phyloP scores from a whole-genome alignment of 2,329 filamentous ascomycete genomes.

The Stemphylium vesicarium region DNA sequence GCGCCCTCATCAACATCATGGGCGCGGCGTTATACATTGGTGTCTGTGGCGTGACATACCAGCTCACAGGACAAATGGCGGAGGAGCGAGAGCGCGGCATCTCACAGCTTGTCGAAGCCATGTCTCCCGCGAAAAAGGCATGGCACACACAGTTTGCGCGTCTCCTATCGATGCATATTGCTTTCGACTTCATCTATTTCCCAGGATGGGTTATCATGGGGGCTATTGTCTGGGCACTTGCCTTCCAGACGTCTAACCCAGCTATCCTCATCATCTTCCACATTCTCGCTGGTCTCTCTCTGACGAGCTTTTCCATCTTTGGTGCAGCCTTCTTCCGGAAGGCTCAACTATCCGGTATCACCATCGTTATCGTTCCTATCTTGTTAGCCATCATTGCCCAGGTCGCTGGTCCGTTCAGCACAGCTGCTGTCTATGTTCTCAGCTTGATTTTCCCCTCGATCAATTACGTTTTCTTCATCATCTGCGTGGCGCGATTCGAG shows the following conservation, averaged over 20 bases:
- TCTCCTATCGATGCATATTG: constrained; percentile 78
- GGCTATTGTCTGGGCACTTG: constrained; percentile 69
- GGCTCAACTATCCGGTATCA: constrained; percentile 86
- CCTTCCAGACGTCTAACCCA: constrained; percentile 53
- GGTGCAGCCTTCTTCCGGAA: constrained; percentile 85
- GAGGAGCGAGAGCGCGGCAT: constrained; percentile 86
- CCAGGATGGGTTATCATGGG: constrained; percentile 84
- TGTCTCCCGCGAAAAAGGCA: constrained; percentile 77
- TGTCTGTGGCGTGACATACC: constrained; percentile 82
- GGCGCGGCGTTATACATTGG: constrained; percentile 80
- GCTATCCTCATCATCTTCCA: constrained; percentile 65
- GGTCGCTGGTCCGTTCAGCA: constrained; percentile 67
- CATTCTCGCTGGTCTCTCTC: constrained; percentile 74
- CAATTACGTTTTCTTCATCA: constrained; percentile 84
- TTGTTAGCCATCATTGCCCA: constrained; percentile 84
- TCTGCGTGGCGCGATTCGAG: constrained; percentile 79
- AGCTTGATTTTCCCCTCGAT: constrained; percentile 84
- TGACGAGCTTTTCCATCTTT: constrained; percentile 81
- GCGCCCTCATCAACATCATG: constrained; percentile 75
- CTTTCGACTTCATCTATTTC: constrained; percentile 79
- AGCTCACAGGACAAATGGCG: constrained; percentile 84
- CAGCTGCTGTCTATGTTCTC: constrained; percentile 70
- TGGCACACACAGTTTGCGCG: constrained; percentile 82
- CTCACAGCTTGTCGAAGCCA: constrained; percentile 86
- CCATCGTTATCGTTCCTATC: constrained; percentile 73